phyloP scores from a whole-genome alignment of 495 filamentous ascomycete species.

The Aspergillus leporis region DNA sequence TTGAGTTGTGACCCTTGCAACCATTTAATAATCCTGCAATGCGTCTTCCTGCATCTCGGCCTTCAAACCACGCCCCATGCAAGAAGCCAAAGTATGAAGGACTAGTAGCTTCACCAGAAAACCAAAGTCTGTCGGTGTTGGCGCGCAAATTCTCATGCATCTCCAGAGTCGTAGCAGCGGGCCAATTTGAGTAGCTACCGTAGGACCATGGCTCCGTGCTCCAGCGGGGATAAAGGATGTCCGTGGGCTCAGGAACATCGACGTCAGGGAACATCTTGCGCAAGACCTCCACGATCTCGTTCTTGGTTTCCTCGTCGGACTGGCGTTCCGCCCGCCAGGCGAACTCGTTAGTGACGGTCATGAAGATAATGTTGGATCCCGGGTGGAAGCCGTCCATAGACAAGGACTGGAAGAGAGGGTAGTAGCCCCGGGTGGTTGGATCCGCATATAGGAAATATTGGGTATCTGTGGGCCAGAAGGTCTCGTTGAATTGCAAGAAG shows the following conservation, averaged over 20 bases:
- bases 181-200: constrained; percentile 77
- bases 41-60: constrained; percentile 50
- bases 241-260: constrained; percentile 64
- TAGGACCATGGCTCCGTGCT: constrained; percentile 63
- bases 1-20: not conserved
- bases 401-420: constrained; percentile 71
- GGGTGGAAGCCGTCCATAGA: constrained; percentile 58
- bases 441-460: constrained; percentile 74
- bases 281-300: constrained; percentile 61
- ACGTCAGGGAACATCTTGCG: constrained; percentile 64
- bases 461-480: constrained; percentile 68
- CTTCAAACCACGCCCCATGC: constrained; percentile 68
- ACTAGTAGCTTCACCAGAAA: constrained; percentile 72
- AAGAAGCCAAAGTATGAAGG: constrained; percentile 71
- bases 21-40: constrained; percentile 43
- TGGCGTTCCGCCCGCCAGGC: constrained; percentile 67
- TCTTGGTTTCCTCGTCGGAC: constrained; percentile 58
- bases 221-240: constrained; percentile 73
- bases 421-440: constrained; percentile 62
- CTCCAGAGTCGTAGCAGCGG: constrained; percentile 61
- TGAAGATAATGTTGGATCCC: constrained; percentile 67
- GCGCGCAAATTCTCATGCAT: constrained; percentile 73
- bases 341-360: constrained; percentile 61
- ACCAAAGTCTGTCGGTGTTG: constrained; percentile 65
- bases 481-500: constrained; percentile 70